Evolutionary conservation across 257 asterid species (phyloP), one percentile per base, ranked within the genome.

Genomic region (Voacanga thouarsii): DNA sequence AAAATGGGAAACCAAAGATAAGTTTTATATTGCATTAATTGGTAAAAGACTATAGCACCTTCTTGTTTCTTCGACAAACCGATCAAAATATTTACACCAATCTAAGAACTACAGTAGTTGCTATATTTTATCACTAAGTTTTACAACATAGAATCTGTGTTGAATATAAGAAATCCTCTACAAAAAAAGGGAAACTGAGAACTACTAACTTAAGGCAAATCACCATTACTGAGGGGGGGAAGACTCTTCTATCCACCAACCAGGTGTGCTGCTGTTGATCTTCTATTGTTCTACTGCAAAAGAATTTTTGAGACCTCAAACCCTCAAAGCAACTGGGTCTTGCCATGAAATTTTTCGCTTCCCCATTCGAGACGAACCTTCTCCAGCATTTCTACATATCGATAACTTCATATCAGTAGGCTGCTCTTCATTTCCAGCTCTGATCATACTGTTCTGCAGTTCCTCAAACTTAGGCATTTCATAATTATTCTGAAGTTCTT

Each of bases 301-400:
- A 12, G 4, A 71, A 16, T 69, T 69, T n/a, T 33, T 24, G 37
- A 56, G 56, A 28, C 59, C 70, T 90, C 92, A 92, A 83, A 94
- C 97, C 80, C 96, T 87, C 90, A 92, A 79, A 41, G 94, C 97
- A 71, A 91, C 95, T 0, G 96, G 97, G 64, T 94, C 98, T 84
- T 89, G 98, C 98, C 98, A 91, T 14, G 98, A 89, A 63, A 94
- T 89, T 71, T 94, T 94, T 70, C 97, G 86, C 85, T 94, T 94
- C 77, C 92, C 90, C 14, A 84, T 88, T 26, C 91, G 88, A 28
- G 97, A 81, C 1, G 97, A 64, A 16, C 97, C 89, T 76, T 90
- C 97, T 51, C 97, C 96, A 4, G 89, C 75, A 74, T 89, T 92
- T 71, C 98, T 85, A 86, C 98, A 92, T 4, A 89, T 61, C 2